Evolutionary conservation across 345 rosid genomes (phyloP), one percentile per base, ranked within the genome.

Genomic region (Salix purpurea): DNA sequence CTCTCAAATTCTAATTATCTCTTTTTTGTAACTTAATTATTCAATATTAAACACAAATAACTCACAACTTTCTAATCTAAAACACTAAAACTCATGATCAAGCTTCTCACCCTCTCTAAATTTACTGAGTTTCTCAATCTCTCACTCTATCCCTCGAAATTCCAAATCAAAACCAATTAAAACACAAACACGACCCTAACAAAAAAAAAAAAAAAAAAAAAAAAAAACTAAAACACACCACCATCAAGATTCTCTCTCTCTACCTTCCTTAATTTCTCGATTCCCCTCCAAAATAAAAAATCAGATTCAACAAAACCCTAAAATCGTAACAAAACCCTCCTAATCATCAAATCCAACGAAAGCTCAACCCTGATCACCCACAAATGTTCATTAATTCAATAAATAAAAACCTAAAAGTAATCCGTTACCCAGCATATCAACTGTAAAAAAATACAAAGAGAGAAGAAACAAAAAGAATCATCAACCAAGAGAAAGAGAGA

Each of bases 401-500:
- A 56, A 56, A n/a, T n/a, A 58, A 10, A 58, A 56, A 58, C 13
- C 12, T 7, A 56, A n/a, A 7, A 56, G n/a, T 21, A n/a, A 58
- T 9, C 62, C 61, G 4, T n/a, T 21, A 2, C 12, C 3, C 24
- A 21, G 24, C 3, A 8, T 23, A 32, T 67, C n/a, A 16, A 75
- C 37, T 52, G 26, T 16, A 21, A 56, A 14, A 19, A 50, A 70
- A 48, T 30, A 70, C 12, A 21, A 8, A 52, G 3, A 52, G 34
- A 65, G 15, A 46, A n/a, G n/a, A 1, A 56, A 52, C 10, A 1
- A 30, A 40, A 23, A 18, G 44, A 7, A 2, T 48, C 19, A 37
- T 58, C 6, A 13, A 30, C 62, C 6, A 4, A 8, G 12, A 64
- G 28, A 73, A 26, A 76, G 48, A 16, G 74, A 64, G 65, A 87